Evolutionary conservation across 2,329 filamentous ascomycete species (phyloP).

Genomic region (Fusarium metavorans): DNA sequence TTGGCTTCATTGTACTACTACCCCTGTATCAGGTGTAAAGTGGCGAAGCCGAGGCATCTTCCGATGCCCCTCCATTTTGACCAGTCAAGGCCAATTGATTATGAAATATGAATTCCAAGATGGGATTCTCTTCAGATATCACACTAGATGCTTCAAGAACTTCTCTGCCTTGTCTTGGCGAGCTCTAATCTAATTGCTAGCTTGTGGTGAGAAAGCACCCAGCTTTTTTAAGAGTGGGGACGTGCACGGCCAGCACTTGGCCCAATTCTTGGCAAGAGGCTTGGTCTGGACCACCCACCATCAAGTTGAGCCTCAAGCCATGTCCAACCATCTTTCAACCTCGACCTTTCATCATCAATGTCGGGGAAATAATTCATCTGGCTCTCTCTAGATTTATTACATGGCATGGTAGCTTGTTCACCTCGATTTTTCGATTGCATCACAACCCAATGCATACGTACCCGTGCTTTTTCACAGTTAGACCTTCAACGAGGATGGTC

Average conservation of each 20-base stretch:
- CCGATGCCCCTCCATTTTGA: neutral
- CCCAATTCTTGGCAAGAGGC: constrained; percentile 23
- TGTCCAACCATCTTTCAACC: constrained; percentile 12
- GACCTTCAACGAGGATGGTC: neutral
- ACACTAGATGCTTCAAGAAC: too few species aligned
- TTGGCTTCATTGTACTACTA: neutral
- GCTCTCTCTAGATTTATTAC: neutral
- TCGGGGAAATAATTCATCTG: neutral
- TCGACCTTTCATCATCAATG: neutral
- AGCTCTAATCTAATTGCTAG: neutral
- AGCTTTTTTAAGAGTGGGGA: constrained; percentile 9
- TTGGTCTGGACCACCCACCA: constrained; percentile 9
- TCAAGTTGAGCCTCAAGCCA: constrained; percentile 10
- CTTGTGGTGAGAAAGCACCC: neutral
- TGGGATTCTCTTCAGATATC: too few species aligned
- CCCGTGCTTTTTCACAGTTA: neutral
- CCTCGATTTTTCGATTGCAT: neutral
- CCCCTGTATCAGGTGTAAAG: neutral
- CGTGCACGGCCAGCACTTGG: constrained; percentile 13
- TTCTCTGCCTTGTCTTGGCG: too few species aligned
- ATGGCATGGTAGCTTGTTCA: neutral
- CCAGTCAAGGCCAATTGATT: neutral
- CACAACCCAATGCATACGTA: neutral
- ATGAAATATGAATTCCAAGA: neutral
- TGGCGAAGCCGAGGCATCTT: neutral